A percentile compares a stretch with the other conserved stretches of the same genome.
Evolutionary conservation across 2,329 filamentous ascomycete genomes (phyloP).

Genomic region (Leptographium lundbergii): DNA sequence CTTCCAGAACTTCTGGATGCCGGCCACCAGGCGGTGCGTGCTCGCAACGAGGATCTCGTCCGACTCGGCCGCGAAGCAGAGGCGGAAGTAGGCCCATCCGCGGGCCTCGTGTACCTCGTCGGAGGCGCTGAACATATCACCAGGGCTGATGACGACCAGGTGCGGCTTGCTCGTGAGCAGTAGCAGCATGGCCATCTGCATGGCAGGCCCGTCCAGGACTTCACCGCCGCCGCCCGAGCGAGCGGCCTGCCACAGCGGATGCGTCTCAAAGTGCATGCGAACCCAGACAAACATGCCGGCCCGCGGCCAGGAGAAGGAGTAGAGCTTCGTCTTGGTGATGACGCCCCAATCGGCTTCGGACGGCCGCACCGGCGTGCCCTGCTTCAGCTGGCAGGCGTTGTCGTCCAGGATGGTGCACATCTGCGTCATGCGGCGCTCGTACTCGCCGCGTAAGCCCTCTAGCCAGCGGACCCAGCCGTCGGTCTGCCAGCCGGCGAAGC

Average conservation of each 20-base stretch:
- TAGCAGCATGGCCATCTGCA: conserved; percentile 57
- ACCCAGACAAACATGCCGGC: conserved; percentile 93
- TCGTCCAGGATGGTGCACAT: conserved; percentile 68
- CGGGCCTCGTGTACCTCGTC: conserved; percentile 41
- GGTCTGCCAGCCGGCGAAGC: conserved; percentile 56
- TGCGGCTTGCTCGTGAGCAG: conserved; percentile 57
- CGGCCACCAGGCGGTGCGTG: conserved; percentile 52
- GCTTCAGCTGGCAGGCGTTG: conserved; percentile 51
- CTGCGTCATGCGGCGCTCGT: conserved; percentile 70
- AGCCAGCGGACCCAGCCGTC: conserved; percentile 89
- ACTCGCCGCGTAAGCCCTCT: conserved; percentile 67
- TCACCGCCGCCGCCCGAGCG: conserved; percentile 11
- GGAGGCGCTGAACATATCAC: conserved; percentile 60
- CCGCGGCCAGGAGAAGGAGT: conserved; percentile 66
- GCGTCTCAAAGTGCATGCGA: conserved; percentile 54
- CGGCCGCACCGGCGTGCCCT: conserved; percentile 34
- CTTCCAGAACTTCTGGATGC: conserved; percentile 62
- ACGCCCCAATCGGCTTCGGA: conserved; percentile 55
- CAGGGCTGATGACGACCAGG: conserved; percentile 58
- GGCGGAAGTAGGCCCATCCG: conserved; percentile 59
- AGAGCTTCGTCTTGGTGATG: conserved; percentile 60
- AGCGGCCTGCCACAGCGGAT: conserved; percentile 48
- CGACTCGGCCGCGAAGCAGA: conserved; percentile 80
- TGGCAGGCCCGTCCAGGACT: conserved; percentile 37
- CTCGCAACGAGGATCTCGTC: conserved; percentile 53